Percentiles rank a stretch among this genome's conserved stretches.
Conservation (phyloP, 306 rosid genomes). For the Cucurbita ficifolia region DNA sequence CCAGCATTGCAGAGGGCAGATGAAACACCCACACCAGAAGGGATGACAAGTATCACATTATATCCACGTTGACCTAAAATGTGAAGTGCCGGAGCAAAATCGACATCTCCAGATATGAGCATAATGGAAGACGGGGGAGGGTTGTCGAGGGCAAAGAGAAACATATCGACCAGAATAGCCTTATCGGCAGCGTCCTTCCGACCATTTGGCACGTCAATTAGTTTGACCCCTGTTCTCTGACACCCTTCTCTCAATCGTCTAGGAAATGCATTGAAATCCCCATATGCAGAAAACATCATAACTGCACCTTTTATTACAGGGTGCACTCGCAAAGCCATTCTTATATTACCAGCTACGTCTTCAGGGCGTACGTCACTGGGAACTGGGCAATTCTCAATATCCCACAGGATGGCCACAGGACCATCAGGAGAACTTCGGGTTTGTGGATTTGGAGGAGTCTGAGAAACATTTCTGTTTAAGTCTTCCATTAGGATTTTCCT, state of each 20-base stretch:
- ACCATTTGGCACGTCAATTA: slow-evolving; percentile 91
- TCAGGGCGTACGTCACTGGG: slow-evolving; percentile 95
- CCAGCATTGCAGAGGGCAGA: slow-evolving; percentile 95
- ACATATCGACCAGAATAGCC: slow-evolving; percentile 97
- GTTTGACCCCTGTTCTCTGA: slow-evolving; percentile 93
- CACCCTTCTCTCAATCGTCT: slow-evolving; percentile 89
- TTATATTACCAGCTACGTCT: slow-evolving; percentile 83
- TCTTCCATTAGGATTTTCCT: slow-evolving; percentile 34
- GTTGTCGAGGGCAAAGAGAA: slow-evolving; percentile 94
- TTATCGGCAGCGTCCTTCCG: slow-evolving; percentile 97
- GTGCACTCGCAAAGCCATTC: slow-evolving; percentile 89
- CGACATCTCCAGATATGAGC: slow-evolving; percentile 93
- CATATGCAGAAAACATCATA: slow-evolving; percentile 71
- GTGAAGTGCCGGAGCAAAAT: slow-evolving; percentile 92
- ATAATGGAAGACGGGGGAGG: slow-evolving; percentile 90
- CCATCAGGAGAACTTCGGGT: slow-evolving; percentile 43
- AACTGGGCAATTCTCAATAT: slow-evolving; percentile 89
- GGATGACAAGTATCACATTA: slow-evolving; percentile 78
- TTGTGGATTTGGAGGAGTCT: slow-evolving; percentile 36
- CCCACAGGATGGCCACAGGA: slow-evolving; percentile 86
- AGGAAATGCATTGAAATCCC: slow-evolving; percentile 89
- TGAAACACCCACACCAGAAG: slow-evolving; percentile 78
- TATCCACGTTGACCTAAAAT: slow-evolving; percentile 95
- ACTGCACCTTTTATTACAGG: slow-evolving; percentile 86
- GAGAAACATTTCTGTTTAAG: slow-evolving; percentile 33